These are phyloP conservation scores for Lathyrus aphaca DNA, from an alignment of 306 rosid genomes.

Conservation along the genomic window DNA sequence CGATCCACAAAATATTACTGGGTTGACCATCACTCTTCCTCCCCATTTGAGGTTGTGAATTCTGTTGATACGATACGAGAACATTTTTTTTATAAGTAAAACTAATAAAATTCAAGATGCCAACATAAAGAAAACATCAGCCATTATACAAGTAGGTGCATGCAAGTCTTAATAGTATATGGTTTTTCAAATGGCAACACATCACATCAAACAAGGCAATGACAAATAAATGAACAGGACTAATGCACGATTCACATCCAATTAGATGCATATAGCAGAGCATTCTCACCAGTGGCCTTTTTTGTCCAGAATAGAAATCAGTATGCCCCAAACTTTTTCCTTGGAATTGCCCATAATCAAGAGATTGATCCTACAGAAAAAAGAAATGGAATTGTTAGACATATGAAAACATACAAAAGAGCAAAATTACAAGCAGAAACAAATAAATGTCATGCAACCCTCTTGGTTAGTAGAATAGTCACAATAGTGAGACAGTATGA, in stretches of 20 bases:
- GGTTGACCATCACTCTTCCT: slow-evolving; percentile 76
- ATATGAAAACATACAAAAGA: slow-evolving; percentile 30
- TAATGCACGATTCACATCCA: slow-evolving; percentile 13
- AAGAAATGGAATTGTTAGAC: slow-evolving; percentile 38
- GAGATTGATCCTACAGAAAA: slow-evolving; percentile 69
- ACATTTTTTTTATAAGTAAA: slow-evolving; percentile 18
- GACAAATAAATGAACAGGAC: slow-evolving; percentile 15
- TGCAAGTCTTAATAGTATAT: slow-evolving; percentile 1
- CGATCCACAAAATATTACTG: slow-evolving; percentile 81
- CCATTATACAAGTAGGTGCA: slow-evolving; percentile 9
- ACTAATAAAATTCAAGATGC: slow-evolving; percentile 24
- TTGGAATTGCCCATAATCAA: slow-evolving; percentile 71
- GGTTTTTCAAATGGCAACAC: slow-evolving; percentile 22
- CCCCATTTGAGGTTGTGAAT: slow-evolving; percentile 59
- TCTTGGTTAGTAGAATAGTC: background rate
- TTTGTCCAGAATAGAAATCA: slow-evolving; percentile 68
- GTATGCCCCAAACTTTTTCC: slow-evolving; percentile 60
- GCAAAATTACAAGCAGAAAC: slow-evolving; percentile 20
- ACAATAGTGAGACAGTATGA: background rate
- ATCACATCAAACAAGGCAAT: slow-evolving; percentile 8
- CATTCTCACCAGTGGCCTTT: slow-evolving; percentile 69
- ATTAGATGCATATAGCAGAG: slow-evolving; percentile 37
- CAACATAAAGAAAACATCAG: slow-evolving; percentile 6
- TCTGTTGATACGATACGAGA: slow-evolving; percentile 55
- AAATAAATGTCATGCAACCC: background rate